phyloP scores from a whole-genome alignment of 345 rosid genomes.

The Rhizophora apiculata region DNA sequence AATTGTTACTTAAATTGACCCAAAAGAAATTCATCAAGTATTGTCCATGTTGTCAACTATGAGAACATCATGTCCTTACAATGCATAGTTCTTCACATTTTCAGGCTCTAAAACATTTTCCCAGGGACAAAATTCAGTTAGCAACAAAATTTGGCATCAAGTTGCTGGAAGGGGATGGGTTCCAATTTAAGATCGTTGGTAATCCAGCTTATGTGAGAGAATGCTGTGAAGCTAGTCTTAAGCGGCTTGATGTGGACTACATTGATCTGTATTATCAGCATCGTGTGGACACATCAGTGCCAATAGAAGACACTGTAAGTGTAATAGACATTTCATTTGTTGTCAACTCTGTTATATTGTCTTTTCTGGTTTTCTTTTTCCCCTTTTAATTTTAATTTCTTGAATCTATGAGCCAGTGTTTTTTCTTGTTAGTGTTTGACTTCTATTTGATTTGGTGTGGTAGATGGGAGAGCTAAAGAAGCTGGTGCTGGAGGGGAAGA shows the following conservation, averaged over 20 bases:
- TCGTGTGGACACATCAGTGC: conserved; percentile 48
- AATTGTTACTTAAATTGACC: too few species aligned
- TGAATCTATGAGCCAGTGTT: too few species aligned
- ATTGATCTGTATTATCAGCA: conserved; percentile 60
- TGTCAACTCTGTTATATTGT: too few species aligned
- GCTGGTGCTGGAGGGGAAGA: conserved; percentile 43
- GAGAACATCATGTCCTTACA: too few species aligned
- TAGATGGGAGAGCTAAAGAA: conserved; percentile 47
- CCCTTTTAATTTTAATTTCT: too few species aligned
- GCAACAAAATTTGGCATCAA: conserved; percentile 50
- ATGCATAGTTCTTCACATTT: not conserved
- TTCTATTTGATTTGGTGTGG: not conserved
- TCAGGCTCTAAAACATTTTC: conserved; percentile 54
- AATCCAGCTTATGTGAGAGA: conserved; percentile 42
- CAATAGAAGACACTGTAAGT: conserved; percentile 55
- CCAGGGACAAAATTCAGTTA: conserved; percentile 44
- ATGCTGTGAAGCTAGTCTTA: conserved; percentile 56
- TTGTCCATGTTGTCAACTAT: too few species aligned
- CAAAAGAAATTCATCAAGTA: too few species aligned
- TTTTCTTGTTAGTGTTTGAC: too few species aligned
- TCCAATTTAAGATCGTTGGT: conserved; percentile 28
- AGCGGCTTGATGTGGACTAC: conserved; percentile 46
- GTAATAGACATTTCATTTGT: too few species aligned
- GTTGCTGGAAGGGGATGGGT: conserved; percentile 3
- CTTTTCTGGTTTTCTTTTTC: too few species aligned